These are phyloP conservation scores for Metarhizium sp. DNA, from an alignment of 2,329 filamentous ascomycete genomes.

Conservation along the genomic window DNA sequence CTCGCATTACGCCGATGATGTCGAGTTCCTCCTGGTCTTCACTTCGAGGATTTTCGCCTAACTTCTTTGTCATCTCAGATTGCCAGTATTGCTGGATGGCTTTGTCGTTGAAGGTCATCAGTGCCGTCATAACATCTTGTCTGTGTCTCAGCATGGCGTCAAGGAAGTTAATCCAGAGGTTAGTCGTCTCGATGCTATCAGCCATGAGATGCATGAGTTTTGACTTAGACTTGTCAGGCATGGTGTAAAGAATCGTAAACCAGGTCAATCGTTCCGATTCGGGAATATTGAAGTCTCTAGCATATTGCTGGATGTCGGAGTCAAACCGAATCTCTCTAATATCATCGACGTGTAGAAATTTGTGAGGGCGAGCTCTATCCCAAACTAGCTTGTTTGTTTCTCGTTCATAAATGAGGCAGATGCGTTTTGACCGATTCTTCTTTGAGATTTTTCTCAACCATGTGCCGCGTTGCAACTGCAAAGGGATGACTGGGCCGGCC, in stretches of 20 bases:
- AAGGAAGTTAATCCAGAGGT: constrained; percentile 75
- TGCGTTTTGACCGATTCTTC: constrained; percentile 64
- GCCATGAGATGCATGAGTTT: constrained; percentile 87
- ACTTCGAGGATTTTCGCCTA: constrained; percentile 38
- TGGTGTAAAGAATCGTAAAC: constrained; percentile 83
- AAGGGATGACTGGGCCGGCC: constrained; percentile 66
- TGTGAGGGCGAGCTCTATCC: constrained; percentile 69
- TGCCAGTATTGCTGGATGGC: constrained; percentile 81
- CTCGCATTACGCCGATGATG: constrained; percentile 65
- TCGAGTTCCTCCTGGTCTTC: constrained; percentile 63
- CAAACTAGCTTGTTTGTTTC: constrained; percentile 81
- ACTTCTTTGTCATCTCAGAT: constrained; percentile 67
- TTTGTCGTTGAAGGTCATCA: constrained; percentile 77
- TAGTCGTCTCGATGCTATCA: constrained; percentile 59
- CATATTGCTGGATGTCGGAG: constrained; percentile 78
- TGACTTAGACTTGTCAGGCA: constrained; percentile 68
- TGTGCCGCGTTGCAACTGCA: constrained; percentile 69
- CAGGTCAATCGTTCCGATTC: constrained; percentile 61
- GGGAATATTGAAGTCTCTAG: constrained; percentile 68
- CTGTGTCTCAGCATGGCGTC: constrained; percentile 78
- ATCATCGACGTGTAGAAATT: constrained; percentile 89
- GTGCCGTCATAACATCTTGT: constrained; percentile 80
- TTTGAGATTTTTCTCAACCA: constrained; percentile 75
- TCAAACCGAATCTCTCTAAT: constrained; percentile 84
- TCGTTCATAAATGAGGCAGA: constrained; percentile 65